Percentiles rank a stretch among this genome's conserved stretches.
Conservation (phyloP, 176 grass and related monocot genomes). For the bread wheat (Triticum aestivum) region IWGSC_CS_RefSeq_v2.1 NC_057803.1:48534686-48535185, state of each 20-base stretch:
- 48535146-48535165: constrained; percentile 4
- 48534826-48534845: constrained; percentile 19
- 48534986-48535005: constrained; percentile 78
- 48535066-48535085: background rate
- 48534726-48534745: background rate
- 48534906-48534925: constrained; percentile 68
- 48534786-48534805: constrained; percentile 3
- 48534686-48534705: background rate
- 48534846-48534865: constrained; percentile 77
- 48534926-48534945: constrained; percentile 70
- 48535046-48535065: constrained; percentile 22
- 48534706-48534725: background rate
- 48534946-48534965: constrained; percentile 89
- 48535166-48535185: constrained; percentile 10
- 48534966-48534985: constrained; percentile 72
- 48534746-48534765: background rate
- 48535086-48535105: constrained; percentile 12
- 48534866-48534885: constrained; percentile 64
- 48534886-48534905: constrained; percentile 71
- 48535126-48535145: constrained; percentile 27
- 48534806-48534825: background rate
- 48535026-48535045: constrained; percentile 69
- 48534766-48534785: constrained; percentile 18
- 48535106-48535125: constrained; percentile 1
- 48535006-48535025: constrained; percentile 58